Conservation (phyloP, 768 basidiomycete genomes). For the Tylopilus rubrobrunneus region DNA sequence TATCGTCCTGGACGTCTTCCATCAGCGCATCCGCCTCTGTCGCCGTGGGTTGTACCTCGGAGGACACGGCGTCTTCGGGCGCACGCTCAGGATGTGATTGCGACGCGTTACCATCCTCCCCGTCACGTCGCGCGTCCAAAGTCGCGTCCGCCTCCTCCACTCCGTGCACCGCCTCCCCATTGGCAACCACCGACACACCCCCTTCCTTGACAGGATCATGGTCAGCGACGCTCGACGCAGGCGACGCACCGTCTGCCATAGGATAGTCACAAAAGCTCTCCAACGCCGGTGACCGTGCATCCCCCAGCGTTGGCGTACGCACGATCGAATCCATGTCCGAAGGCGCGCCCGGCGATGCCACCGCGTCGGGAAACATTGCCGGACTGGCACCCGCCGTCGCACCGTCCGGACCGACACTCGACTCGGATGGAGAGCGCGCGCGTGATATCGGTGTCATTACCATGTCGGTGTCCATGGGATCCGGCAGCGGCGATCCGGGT, state of each 20-base stretch:
- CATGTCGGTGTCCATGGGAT: constrained; percentile 1
- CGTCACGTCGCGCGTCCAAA: not conserved
- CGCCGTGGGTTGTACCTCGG: constrained; percentile 2
- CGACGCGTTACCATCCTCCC: not conserved
- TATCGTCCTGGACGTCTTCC: constrained; percentile 36
- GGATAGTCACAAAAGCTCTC: constrained; percentile 24
- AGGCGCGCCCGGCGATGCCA: constrained; percentile 20
- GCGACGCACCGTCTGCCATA: constrained; percentile 22
- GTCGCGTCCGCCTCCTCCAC: not conserved
- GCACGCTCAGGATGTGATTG: not conserved
- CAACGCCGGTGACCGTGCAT: constrained; percentile 19
- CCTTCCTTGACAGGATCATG: constrained; percentile 21
- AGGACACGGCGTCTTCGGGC: not conserved
- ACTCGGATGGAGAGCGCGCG: constrained; percentile 10
- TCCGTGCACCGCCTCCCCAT: not conserved
- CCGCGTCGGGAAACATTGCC: constrained; percentile 11
- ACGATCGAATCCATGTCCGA: constrained; percentile 26
- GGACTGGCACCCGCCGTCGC: not conserved
- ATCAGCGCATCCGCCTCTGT: constrained; percentile 25
- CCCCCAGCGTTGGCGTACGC: constrained; percentile 21
- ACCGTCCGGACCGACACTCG: constrained; percentile 1
- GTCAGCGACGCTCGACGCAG: constrained; percentile 27
- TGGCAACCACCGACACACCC: not conserved
- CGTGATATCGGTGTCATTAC: not conserved
- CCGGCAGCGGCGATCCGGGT: not conserved